phyloP scores from a whole-genome alignment of 2,329 filamentous ascomycete species.

The Rhinocladiella similis region DNA sequence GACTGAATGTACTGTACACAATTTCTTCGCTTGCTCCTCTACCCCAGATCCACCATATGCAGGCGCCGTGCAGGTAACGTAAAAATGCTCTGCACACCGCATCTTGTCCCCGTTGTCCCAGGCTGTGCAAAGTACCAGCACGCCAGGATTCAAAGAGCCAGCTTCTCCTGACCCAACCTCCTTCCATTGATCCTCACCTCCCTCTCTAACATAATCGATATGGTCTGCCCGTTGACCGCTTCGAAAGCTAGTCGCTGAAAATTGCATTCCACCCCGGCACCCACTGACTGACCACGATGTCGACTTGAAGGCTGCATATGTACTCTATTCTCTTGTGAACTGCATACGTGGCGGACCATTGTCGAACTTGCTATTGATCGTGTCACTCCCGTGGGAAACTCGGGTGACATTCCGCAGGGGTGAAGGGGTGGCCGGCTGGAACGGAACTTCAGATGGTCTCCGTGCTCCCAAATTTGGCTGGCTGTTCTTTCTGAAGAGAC shows the following conservation, averaged over 20 bases:
- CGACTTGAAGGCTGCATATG: no score
- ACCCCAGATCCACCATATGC: background rate
- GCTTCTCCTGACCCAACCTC: background rate
- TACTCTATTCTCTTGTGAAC: background rate
- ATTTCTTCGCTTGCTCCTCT: background rate
- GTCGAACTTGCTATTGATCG: background rate
- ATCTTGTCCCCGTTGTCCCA: background rate
- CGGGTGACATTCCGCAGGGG: slow-evolving; percentile 22
- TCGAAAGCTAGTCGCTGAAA: no score
- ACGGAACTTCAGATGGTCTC: slow-evolving; percentile 7
- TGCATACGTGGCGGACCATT: background rate
- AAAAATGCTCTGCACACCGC: background rate
- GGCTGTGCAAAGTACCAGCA: background rate
- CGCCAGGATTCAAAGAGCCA: background rate
- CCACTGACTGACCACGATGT: no score
- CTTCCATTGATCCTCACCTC: background rate
- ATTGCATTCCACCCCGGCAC: no score
- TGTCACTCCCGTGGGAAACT: slow-evolving; percentile 2
- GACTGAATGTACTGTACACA: background rate
- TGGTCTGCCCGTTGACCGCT: background rate
- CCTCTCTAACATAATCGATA: background rate
- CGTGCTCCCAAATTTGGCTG: slow-evolving; percentile 2
- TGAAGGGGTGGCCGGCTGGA: slow-evolving; percentile 21
- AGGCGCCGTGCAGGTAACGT: background rate
- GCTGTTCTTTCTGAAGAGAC: slow-evolving; percentile 20